Conservation (phyloP, 352 stramenopile genomes). For the Phytophthora multivora region DNA sequence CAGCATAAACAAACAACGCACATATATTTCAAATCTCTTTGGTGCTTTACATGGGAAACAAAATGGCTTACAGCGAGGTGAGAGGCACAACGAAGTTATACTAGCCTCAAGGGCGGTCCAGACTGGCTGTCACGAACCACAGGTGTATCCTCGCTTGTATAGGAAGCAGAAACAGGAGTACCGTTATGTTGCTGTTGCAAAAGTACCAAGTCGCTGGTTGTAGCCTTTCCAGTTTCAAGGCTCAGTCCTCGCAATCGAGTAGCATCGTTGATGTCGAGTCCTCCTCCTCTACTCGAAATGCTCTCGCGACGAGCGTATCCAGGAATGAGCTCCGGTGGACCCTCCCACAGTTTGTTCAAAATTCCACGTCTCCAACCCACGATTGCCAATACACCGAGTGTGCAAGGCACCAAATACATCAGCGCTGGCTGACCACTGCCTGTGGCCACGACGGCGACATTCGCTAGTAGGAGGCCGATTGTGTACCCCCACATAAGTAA, state of each 20-base stretch:
- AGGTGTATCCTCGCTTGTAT: conserved; percentile 45
- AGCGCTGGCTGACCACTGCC: conserved; percentile 94
- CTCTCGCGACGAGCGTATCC: conserved; percentile 33
- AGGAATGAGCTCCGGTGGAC: conserved; percentile 67
- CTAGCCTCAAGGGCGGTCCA: conserved; percentile 15
- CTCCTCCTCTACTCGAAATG: conserved; percentile 26
- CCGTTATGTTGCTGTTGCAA: conserved; percentile 37
- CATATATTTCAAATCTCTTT: conserved; percentile 34
- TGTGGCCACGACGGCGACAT: conserved; percentile 93
- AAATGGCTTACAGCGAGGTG: conserved; percentile 14
- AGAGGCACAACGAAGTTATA: conserved; percentile 13
- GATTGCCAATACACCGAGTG: conserved; percentile 82
- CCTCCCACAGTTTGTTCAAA: conserved; percentile 89
- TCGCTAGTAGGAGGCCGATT: conserved; percentile 93
- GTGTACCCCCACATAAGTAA: conserved; percentile 94
- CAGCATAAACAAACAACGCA: conserved; percentile 30
- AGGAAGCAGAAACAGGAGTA: conserved; percentile 52
- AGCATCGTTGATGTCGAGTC: conserved; percentile 34
- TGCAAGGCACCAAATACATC: conserved; percentile 96
- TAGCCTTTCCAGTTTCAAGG: conserved; percentile 28
- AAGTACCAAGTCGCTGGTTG: conserved; percentile 41
- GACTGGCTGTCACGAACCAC: conserved; percentile 4
- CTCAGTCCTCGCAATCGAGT: conserved; percentile 31
- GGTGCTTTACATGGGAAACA: conserved; percentile 19
- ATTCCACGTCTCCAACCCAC: conserved; percentile 85